Conservation (phyloP, 1,139 yeast species). For the Wickerhamomyces sp. region DNA sequence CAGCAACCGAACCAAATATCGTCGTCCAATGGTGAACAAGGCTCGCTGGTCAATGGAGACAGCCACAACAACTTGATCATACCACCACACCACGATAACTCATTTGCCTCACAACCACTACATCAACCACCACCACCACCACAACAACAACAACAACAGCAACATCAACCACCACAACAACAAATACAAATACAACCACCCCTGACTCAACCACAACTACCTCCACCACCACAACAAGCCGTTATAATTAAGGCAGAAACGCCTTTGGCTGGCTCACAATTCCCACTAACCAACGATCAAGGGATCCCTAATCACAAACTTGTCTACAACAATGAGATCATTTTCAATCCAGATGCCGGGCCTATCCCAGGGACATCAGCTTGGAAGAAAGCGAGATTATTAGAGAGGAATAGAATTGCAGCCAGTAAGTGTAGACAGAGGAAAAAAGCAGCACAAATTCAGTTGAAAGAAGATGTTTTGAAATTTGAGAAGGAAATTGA, state of each 20-base stretch:
- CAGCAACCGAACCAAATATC: slow-evolving; percentile 3
- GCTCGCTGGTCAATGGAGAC: neutral
- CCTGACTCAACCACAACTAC: neutral
- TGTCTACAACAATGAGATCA: slow-evolving; percentile 52
- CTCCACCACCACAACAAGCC: slow-evolving; percentile 1
- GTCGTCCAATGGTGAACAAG: neutral
- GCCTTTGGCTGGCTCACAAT: neutral
- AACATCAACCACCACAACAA: neutral
- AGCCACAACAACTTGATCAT: slow-evolving; percentile 2
- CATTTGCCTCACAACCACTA: slow-evolving; percentile 3
- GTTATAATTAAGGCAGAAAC: neutral
- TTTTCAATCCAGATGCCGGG: slow-evolving; percentile 56
- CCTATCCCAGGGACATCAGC: slow-evolving; percentile 78
- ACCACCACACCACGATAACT: neutral
- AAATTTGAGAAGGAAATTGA: slow-evolving; percentile 42
- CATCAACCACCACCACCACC: slow-evolving; percentile 2
- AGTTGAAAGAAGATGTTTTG: slow-evolving; percentile 53
- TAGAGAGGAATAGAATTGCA: slow-evolving; percentile 64
- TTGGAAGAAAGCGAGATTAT: slow-evolving; percentile 62
- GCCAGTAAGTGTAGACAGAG: slow-evolving; percentile 76
- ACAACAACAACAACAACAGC: slow-evolving; percentile 1
- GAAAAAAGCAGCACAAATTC: slow-evolving; percentile 65
- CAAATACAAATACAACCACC: neutral
- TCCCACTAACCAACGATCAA: slow-evolving; percentile 8
- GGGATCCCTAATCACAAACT: slow-evolving; percentile 48